Base-by-base conservation (phyloP, 2,329 filamentous ascomycete species). In the Penicillium janthinellum region DNA sequence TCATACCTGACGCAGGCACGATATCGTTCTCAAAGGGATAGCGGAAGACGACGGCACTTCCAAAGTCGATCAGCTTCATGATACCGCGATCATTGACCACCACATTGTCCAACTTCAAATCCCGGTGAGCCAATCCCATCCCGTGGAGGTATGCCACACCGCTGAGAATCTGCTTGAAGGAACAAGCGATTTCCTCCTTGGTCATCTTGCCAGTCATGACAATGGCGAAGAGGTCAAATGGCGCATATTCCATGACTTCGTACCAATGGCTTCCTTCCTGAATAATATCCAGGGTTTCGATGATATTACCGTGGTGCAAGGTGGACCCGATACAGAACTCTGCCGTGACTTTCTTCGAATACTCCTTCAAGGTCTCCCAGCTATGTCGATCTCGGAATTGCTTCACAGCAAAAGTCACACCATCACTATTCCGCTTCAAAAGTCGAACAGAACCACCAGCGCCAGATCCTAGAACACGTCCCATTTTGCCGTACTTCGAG, bases 31-130 rank as follows among this genome's bases (percentile, higher is more conserved):
- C 95, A 71, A 99, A 98, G 0, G 95, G 95, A 82, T 99, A 99
- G 70, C 91, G 88, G 80, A 96, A 99, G 42, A 99, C 94, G 66
- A 95, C 93, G 0, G 95, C 94, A 78, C 93, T 98, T 28, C 95
- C 95, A 77, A 99, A 99, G 76, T 99, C 95, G 71, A 99, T 99
- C 65, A 99, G 90, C 78, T 99, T 99, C 92, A 99, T 96, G 69
- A 99, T 98, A 2, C 95, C 95, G 71, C 90, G 87, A 72, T 96
- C 91, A 72, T 93, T 98, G 60, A 99, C 93, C 31, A 99, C 95
- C 20, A 99, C 95, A 68, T 99, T 99, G 79, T 99, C 95, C 69
- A 99, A 79, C 78, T 99, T 99, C 70, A 99, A 73, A 81, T 99
- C 95, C 47, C 95, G 88, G 78, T 99, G 95, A 11, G 95, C 93